phyloP scores from a whole-genome alignment of 148 eudicot species.

The Vaccinium darrowii region DNA sequence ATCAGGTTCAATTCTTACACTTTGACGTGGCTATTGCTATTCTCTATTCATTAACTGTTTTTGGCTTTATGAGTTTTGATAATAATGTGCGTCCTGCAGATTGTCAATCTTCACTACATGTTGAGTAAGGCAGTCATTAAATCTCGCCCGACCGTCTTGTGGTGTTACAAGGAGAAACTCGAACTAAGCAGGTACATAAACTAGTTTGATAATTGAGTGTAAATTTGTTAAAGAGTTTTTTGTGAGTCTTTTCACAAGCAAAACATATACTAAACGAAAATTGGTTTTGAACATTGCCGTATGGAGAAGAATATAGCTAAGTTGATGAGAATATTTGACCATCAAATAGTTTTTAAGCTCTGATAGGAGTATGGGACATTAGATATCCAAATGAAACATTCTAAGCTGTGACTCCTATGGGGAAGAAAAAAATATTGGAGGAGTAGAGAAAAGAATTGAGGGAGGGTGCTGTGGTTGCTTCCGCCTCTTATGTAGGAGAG shows the following conservation, averaged over 20 bases:
- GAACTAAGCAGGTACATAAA: constrained; percentile 47
- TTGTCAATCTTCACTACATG: constrained; percentile 73
- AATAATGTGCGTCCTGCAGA: constrained; percentile 31
- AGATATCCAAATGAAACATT: neutral
- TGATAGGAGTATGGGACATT: neutral
- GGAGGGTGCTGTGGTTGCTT: neutral
- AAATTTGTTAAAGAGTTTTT: neutral
- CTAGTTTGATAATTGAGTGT: neutral
- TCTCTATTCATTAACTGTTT: neutral
- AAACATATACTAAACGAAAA: neutral
- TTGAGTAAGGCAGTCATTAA: constrained; percentile 54
- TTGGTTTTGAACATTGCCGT: neutral
- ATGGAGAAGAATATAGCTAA: neutral
- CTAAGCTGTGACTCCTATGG: neutral
- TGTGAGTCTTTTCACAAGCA: neutral
- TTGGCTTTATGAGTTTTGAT: neutral
- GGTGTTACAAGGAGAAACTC: constrained; percentile 85
- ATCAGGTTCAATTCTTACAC: constrained; percentile 36
- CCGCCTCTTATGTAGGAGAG: neutral
- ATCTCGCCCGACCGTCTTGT: constrained; percentile 64
- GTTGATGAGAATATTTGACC: neutral
- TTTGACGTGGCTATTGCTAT: neutral
- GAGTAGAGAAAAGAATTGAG: neutral
- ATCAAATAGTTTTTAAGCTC: neutral
- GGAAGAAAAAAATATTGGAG: neutral